These are phyloP conservation scores for Ensete ventricosum DNA, from an alignment of 176 grass and related monocot genomes.

Conservation along the genomic window DNA sequence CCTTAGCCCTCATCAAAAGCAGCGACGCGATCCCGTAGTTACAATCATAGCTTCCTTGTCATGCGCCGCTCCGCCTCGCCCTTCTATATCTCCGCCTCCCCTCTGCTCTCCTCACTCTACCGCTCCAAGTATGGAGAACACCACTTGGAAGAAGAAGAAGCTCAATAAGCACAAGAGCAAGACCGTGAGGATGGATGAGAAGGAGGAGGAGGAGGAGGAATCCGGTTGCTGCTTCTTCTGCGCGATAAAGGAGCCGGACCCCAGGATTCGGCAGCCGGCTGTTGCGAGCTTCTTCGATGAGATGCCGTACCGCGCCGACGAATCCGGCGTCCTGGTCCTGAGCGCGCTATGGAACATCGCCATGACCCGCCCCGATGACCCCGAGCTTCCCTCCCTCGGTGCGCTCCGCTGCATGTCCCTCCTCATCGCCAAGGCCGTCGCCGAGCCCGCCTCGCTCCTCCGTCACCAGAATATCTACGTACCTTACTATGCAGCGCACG, in stretches of 20 bases:
- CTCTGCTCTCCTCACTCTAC: not conserved
- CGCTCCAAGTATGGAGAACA: not conserved
- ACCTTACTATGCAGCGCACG: slow-evolving; percentile 81
- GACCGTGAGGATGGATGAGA: not conserved
- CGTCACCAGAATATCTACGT: slow-evolving; percentile 48
- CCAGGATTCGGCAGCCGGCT: slow-evolving; percentile 29
- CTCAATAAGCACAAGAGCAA: not conserved
- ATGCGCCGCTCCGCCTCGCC: slow-evolving; percentile 4
- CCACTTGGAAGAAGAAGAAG: slow-evolving; percentile 6
- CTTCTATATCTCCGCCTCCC: not conserved
- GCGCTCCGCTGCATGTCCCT: slow-evolving; percentile 82
- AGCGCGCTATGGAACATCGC: slow-evolving; percentile 61
- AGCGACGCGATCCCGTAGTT: not conserved
- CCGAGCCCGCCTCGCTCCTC: slow-evolving; percentile 35
- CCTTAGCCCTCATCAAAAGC: slow-evolving; percentile 11
- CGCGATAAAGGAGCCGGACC: slow-evolving; percentile 48
- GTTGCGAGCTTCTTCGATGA: slow-evolving; percentile 55
- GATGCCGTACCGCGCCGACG: slow-evolving; percentile 31
- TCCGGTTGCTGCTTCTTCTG: slow-evolving; percentile 64
- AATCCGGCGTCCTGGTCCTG: slow-evolving; percentile 30
- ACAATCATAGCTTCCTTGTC: slow-evolving; percentile 6
- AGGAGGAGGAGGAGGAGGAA: not conserved
- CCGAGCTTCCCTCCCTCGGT: slow-evolving; percentile 69
- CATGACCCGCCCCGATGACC: slow-evolving; percentile 61
- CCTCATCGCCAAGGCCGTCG: slow-evolving; percentile 52